Evolutionary conservation across 176 grass and related monocot species (phyloP).

Genomic region (sorghum (Sorghum bicolor)): DNA sequence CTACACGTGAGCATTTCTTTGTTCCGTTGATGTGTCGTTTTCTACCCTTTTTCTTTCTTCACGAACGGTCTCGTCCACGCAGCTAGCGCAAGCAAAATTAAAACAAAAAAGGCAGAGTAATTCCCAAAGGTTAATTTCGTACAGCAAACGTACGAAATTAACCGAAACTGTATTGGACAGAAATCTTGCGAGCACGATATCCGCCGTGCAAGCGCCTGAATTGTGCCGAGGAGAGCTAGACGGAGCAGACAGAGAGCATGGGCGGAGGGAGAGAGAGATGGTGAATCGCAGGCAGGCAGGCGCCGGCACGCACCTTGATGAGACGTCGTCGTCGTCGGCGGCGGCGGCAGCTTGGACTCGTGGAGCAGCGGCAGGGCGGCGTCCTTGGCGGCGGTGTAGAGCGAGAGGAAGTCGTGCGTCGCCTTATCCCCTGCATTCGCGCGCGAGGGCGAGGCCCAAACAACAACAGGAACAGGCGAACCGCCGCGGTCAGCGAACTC

Average conservation of each 20-base stretch:
- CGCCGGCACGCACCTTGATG: conserved; percentile 53
- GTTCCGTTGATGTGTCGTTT: conserved; percentile 22
- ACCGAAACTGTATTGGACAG: no score
- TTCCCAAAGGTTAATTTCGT: not conserved
- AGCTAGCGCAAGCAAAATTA: not conserved
- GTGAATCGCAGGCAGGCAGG: not conserved
- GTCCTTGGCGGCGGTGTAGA: conserved; percentile 60
- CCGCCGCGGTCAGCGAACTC: not conserved
- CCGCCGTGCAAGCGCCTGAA: not conserved
- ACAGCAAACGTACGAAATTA: no score
- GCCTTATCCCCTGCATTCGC: conserved; percentile 61
- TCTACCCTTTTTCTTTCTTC: conserved; percentile 1
- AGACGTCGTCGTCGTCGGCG: not conserved
- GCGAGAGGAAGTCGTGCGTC: conserved; percentile 87
- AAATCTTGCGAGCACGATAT: not conserved
- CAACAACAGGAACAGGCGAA: no score
- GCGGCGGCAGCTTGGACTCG: conserved; percentile 30
- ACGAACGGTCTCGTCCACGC: not conserved
- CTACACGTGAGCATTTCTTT: conserved; percentile 26
- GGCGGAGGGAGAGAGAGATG: not conserved
- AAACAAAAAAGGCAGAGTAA: not conserved
- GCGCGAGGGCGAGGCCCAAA: no score
- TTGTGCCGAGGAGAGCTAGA: not conserved
- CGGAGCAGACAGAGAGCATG: not conserved
- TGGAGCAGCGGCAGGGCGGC: conserved; percentile 38